A percentile compares a stretch with the other conserved stretches of the same genome.
Evolutionary conservation across 2,329 filamentous ascomycete species (phyloP).

Genomic region (Aspergillus sp.): DNA sequence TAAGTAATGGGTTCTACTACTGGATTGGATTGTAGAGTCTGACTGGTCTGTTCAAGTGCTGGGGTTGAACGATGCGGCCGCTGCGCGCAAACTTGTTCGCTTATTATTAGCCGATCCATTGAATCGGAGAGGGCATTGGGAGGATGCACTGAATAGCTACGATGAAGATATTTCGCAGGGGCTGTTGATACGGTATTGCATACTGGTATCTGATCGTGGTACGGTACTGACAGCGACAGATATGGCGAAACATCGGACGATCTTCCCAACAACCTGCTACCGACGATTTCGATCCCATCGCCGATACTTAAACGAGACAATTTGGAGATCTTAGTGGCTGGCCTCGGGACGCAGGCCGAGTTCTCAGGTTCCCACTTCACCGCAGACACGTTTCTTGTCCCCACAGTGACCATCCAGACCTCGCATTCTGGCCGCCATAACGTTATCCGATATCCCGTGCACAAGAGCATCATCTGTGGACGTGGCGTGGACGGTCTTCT

Average conservation of each 20-base stretch:
- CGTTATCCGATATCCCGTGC: conserved; percentile 69
- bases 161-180: conserved; percentile 45
- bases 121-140: conserved; percentile 55
- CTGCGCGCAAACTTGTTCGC: conserved; percentile 53
- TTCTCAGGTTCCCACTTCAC: conserved; percentile 42
- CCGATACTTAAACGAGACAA: conserved; percentile 45
- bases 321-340: conserved; percentile 52
- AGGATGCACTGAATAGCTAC: conserved; percentile 46
- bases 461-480: conserved; percentile 66
- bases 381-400: conserved; percentile 62
- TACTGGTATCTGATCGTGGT: neutral
- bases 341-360: conserved; percentile 40
- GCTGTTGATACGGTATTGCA: conserved; percentile 51
- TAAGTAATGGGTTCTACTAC: conserved; percentile 21
- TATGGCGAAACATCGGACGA: conserved; percentile 45
- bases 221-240: conserved; percentile 23
- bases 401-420: conserved; percentile 59
- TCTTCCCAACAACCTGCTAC: conserved; percentile 42
- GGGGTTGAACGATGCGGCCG: conserved; percentile 40
- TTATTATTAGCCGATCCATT: conserved; percentile 64
- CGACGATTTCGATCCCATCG: conserved; percentile 49
- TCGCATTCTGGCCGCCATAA: conserved; percentile 56
- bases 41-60: conserved; percentile 31
- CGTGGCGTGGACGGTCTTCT: conserved; percentile 60
- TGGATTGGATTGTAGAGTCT: conserved; percentile 1